Evolutionary conservation across 2,329 filamentous ascomycete genomes (phyloP).

Genomic region (Mycosphaerella arachidis): DNA sequence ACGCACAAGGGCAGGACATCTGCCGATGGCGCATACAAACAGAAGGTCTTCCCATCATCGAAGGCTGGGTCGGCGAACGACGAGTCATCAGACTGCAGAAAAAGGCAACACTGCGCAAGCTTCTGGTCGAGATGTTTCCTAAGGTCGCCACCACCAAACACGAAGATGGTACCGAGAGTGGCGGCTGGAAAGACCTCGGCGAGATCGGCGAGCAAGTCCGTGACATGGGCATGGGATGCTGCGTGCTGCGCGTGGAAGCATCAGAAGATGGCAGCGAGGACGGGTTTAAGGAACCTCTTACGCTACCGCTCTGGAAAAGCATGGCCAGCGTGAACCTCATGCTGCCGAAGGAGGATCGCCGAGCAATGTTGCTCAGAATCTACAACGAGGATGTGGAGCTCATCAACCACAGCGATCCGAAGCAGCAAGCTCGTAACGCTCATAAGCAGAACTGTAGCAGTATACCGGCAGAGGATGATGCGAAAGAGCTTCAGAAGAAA

Average conservation of each 20-base stretch:
- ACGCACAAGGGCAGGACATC: constrained; percentile 77
- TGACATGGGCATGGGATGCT: constrained; percentile 84
- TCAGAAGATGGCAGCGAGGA: constrained; percentile 33
- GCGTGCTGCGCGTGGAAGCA: constrained; percentile 68
- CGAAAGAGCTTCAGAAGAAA: constrained; percentile 14
- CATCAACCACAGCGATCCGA: constrained; percentile 56
- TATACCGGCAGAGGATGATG: constrained; percentile 17
- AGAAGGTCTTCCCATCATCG: constrained; percentile 85
- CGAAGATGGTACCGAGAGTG: constrained; percentile 49
- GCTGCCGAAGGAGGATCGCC: constrained; percentile 94
- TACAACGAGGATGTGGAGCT: constrained; percentile 86
- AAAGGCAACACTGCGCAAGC: constrained; percentile 72
- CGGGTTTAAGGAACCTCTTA: constrained; percentile 70
- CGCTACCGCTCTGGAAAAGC: constrained; percentile 90
- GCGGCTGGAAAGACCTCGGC: constrained; percentile 67
- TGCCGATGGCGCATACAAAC: constrained; percentile 95
- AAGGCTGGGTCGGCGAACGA: constrained; percentile 79
- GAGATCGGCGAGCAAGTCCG: constrained; percentile 83
- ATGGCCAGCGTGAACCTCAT: constrained; percentile 90
- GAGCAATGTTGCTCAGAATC: constrained; percentile 81
- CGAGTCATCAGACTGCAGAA: constrained; percentile 71
- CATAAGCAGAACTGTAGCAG: constrained; percentile 13
- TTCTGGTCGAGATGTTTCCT: constrained; percentile 96
- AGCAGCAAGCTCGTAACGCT: constrained; percentile 12
- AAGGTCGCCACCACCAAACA: constrained; percentile 53